phyloP scores from a whole-genome alignment of 108 stramenopile species.

The Poteriospumella lacustris region DNA sequence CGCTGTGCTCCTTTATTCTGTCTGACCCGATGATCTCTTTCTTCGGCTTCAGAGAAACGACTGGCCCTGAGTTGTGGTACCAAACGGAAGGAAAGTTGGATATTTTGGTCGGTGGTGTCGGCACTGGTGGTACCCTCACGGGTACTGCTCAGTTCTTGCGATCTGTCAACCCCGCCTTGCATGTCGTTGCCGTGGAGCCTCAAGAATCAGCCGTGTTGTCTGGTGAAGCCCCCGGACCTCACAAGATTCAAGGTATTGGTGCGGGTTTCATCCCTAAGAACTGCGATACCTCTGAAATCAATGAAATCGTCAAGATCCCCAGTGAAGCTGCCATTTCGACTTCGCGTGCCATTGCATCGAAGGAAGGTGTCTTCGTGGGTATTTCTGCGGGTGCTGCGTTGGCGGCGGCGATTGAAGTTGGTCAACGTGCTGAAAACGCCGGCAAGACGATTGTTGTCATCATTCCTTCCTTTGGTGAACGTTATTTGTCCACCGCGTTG shows the following conservation, averaged over 20 bases:
- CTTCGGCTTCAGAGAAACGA: no score
- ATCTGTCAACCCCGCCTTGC: neutral
- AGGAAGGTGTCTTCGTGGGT: conserved; percentile 47
- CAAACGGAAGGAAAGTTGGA: conserved; percentile 60
- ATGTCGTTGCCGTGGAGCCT: conserved; percentile 44
- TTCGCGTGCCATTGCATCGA: conserved; percentile 44
- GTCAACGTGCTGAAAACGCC: conserved; percentile 34
- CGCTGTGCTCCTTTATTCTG: no score
- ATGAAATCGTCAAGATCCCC: conserved; percentile 35
- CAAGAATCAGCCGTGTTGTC: conserved; percentile 52
- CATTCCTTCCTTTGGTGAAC: neutral
- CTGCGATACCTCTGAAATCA: conserved; percentile 67
- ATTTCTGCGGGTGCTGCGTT: conserved; percentile 47
- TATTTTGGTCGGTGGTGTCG: conserved; percentile 63
- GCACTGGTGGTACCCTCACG: conserved; percentile 66
- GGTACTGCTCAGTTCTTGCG: conserved; percentile 45
- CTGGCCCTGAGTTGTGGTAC: conserved; percentile 71
- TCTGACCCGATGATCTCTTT: no score
- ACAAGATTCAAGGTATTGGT: conserved; percentile 83
- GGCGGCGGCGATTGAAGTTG: conserved; percentile 22
- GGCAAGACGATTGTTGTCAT: conserved; percentile 37
- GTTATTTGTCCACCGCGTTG: neutral
- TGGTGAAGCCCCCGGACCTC: conserved; percentile 70
- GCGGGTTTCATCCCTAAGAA: conserved; percentile 78
- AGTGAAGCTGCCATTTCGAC: conserved; percentile 44